Evolutionary conservation across 768 basidiomycete species (phyloP), one percentile per base, ranked within the genome.

Genomic region (Psilocybe azurescens): DNA sequence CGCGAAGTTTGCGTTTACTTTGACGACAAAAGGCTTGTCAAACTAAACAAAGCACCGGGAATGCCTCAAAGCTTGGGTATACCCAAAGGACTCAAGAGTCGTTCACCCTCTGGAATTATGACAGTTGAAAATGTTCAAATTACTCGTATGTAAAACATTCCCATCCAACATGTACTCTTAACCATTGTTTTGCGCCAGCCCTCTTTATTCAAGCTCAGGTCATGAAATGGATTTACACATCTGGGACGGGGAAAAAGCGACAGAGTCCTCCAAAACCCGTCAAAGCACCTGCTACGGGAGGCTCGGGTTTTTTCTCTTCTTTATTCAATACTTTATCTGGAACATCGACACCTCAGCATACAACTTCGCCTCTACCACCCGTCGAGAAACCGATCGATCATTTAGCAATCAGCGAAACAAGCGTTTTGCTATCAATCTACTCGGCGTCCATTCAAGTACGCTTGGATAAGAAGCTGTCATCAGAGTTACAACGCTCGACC

Each of bases 401-500:
- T 39, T 70, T 77, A 24, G 69, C 70, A 36, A 71, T 83, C 32
- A 80, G 79, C 53, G 80, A 83, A 56, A 86, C 85, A 0, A 84
- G 78, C 61, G 86, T 93, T 29, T 75, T 82, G 1, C 69, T 93
- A 57, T 83, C 86, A 1, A 83, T 91, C 47, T 91, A 87, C 69
- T 82, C 88, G 8, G 89, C 88, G 2, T 81, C 87, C 39, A 83
- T 92, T 13, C 81, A 82, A 49, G 89, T 93, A 18, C 81, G 75
- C 47, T 72, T 93, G 16, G 86, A 86, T 63, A 82, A 85, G 73
- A 91, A 89, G 69, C 77, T 90, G 52, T 79, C 85, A 1, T 73
- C 78, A 8, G 97, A 98, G 73, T 78, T 99, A 36, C 84, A 91
- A 61, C 82, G 97, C 61, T 93, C 94, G 0, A 99, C 96, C 10